Conservation (phyloP, 2,329 filamentous ascomycete species). For the Colletotrichum sp. region DNA sequence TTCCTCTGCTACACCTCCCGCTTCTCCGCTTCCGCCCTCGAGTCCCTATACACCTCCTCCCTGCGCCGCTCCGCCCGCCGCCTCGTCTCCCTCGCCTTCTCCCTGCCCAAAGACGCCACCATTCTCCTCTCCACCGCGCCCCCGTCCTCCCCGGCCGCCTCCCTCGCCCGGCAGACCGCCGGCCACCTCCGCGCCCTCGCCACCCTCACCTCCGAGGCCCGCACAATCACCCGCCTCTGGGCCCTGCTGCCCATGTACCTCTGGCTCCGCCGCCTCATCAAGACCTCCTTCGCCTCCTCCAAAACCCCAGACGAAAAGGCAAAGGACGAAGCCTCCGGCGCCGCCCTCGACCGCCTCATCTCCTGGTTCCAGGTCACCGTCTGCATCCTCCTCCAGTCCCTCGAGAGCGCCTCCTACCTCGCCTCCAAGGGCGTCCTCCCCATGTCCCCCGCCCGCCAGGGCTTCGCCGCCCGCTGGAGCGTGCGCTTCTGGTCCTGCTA, state of each 20-base stretch:
- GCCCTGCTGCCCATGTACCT: conserved; percentile 75
- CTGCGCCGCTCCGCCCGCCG: conserved; percentile 56
- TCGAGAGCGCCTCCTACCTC: conserved; percentile 86
- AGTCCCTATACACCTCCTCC: conserved; percentile 58
- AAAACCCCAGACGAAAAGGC: conserved; percentile 30
- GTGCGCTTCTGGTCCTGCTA: conserved; percentile 81
- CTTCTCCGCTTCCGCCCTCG: conserved; percentile 55
- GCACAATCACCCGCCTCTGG: conserved; percentile 79
- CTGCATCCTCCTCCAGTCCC: conserved; percentile 73
- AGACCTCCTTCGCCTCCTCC: conserved; percentile 26
- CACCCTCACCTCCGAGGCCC: conserved; percentile 69
- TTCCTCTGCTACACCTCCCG: conserved; percentile 71
- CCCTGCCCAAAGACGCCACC: conserved; percentile 55
- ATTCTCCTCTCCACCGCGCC: conserved; percentile 45
- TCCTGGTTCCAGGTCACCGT: conserved; percentile 71
- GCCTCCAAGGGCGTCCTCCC: conserved; percentile 72
- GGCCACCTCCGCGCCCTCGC: conserved; percentile 64
- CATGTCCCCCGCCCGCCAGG: conserved; percentile 60
- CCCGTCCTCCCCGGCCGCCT: conserved; percentile 40
- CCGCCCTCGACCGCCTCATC: conserved; percentile 52
- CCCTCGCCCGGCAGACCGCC: conserved; percentile 52
- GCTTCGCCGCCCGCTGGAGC: conserved; percentile 71
- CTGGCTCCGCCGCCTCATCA: conserved; percentile 61
- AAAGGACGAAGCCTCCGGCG: conserved; percentile 36
- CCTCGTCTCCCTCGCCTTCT: conserved; percentile 56